A percentile compares a stretch with the other conserved stretches of the same genome.
phyloP scores from a whole-genome alignment of 2,329 filamentous ascomycete species.

The Pyricularia sp. region DNA sequence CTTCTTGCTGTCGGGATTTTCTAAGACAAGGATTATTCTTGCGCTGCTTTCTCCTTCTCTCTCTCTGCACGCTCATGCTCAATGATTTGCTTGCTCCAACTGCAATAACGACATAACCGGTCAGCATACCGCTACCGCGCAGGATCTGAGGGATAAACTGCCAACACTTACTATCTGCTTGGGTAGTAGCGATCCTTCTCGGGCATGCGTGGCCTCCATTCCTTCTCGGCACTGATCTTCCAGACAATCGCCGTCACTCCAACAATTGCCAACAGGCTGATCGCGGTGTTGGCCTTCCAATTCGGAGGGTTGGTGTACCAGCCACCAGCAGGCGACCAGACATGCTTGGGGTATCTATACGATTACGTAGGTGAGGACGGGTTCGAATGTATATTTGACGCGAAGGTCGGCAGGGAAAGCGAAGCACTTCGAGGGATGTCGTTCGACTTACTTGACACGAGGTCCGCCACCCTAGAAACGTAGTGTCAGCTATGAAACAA shows the following conservation, averaged over 20 bases:
- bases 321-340: slow-evolving; percentile 96
- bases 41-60: slow-evolving; percentile 10
- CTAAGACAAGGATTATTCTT: slow-evolving; percentile 1
- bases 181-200: slow-evolving; percentile 70
- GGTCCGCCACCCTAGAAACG: slow-evolving; percentile 58
- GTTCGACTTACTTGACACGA: slow-evolving; percentile 38
- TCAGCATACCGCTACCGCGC: slow-evolving; percentile 1
- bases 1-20: background rate
- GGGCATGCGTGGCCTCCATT: slow-evolving; percentile 65
- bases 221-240: slow-evolving; percentile 60
- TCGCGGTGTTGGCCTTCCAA: slow-evolving; percentile 78
- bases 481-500: slow-evolving; percentile 24
- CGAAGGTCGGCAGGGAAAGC: background rate
- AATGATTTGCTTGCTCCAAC: slow-evolving; percentile 31
- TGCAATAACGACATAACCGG: slow-evolving; percentile 9
- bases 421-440: slow-evolving; percentile 3
- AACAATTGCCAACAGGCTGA: slow-evolving; percentile 28
- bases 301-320: slow-evolving; percentile 94
- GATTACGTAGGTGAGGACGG: background rate
- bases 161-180: slow-evolving; percentile 61
- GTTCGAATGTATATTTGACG: background rate
- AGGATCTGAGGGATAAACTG: background rate
- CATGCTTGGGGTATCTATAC: slow-evolving; percentile 84
- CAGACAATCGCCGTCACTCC: slow-evolving; percentile 53
- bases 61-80: slow-evolving; percentile 29